Conservation (phyloP, 2,329 filamentous ascomycete species). For the Alternaria angustiovoidea region DNA sequence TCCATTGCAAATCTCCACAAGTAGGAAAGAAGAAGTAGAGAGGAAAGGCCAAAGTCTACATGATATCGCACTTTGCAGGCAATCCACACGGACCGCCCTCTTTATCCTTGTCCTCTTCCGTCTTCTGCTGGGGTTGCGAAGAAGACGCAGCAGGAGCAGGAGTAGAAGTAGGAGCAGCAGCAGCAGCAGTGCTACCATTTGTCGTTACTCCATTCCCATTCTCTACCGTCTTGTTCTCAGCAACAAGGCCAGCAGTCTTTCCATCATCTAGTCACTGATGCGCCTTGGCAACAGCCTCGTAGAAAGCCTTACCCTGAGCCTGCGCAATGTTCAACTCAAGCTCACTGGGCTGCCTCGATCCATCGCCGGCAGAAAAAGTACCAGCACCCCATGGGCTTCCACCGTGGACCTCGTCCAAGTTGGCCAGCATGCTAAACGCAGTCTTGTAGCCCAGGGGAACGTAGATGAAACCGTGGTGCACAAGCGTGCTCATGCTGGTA, state of each 20-base stretch:
- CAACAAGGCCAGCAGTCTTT: slow-evolving; percentile 9
- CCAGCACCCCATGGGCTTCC: slow-evolving; percentile 93
- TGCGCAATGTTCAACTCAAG: slow-evolving; percentile 82
- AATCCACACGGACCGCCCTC: slow-evolving; percentile 81
- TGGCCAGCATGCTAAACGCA: slow-evolving; percentile 66
- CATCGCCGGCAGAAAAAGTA: slow-evolving; percentile 81
- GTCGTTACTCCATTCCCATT: slow-evolving; percentile 23
- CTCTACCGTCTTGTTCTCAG: slow-evolving; percentile 11
- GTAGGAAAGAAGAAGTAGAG: background rate
- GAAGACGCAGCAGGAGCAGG: slow-evolving; percentile 26
- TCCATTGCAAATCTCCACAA: background rate
- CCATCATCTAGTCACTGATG: slow-evolving; percentile 79
- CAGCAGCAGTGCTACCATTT: slow-evolving; percentile 10
- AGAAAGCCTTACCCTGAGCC: slow-evolving; percentile 87
- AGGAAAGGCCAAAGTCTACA: slow-evolving; percentile 50
- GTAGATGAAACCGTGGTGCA: slow-evolving; percentile 94
- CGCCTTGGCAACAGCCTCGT: slow-evolving; percentile 75
- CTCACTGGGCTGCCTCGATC: slow-evolving; percentile 79
- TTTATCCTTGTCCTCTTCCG: slow-evolving; percentile 53
- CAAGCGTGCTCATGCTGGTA: slow-evolving; percentile 80
- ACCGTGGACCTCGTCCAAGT: slow-evolving; percentile 82
- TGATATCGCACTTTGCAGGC: slow-evolving; percentile 75
- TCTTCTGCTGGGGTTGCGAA: slow-evolving; percentile 36
- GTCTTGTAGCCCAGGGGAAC: slow-evolving; percentile 95
- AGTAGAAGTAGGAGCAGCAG: slow-evolving; percentile 21